Conservation (phyloP, 192 early-diverging fungal genomes). For the Phycomyces blakesleeanus region DNA sequence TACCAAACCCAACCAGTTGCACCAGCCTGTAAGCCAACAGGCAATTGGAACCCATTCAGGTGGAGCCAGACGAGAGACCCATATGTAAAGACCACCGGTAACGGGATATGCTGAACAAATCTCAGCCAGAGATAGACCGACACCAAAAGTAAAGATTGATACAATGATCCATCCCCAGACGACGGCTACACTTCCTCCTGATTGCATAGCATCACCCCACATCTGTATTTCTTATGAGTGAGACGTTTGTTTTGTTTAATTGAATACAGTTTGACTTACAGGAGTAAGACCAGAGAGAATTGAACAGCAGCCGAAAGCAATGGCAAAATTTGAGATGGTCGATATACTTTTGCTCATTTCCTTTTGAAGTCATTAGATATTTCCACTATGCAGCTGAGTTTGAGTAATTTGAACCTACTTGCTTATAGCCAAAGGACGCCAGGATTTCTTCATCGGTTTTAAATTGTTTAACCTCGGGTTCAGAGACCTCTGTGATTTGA, state of each 20-base stretch:
- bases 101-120: conserved; percentile 50
- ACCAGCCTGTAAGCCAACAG: conserved; percentile 54
- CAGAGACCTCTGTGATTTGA: background rate
- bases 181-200: conserved; percentile 47
- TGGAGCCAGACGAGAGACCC: conserved; percentile 46
- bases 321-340: conserved; percentile 46
- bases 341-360: conserved; percentile 50
- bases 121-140: conserved; percentile 49
- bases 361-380: conserved; percentile 20
- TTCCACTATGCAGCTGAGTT: no score
- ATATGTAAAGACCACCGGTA: conserved; percentile 52
- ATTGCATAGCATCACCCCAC: conserved; percentile 45
- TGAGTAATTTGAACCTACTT: conserved; percentile 9
- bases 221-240: conserved; percentile 19
- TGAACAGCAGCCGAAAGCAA: conserved; percentile 52
- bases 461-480: conserved; percentile 6
- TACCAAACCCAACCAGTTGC: conserved; percentile 50
- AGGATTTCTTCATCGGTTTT: conserved; percentile 24
- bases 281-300: conserved; percentile 50
- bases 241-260: background rate
- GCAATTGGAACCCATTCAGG: conserved; percentile 46
- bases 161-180: conserved; percentile 51
- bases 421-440: conserved; percentile 28
- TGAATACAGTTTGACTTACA: conserved; percentile 26
- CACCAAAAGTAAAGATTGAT: conserved; percentile 46